Conservation (phyloP, 768 basidiomycete genomes). For the Hemileccinum impolitum region DNA sequence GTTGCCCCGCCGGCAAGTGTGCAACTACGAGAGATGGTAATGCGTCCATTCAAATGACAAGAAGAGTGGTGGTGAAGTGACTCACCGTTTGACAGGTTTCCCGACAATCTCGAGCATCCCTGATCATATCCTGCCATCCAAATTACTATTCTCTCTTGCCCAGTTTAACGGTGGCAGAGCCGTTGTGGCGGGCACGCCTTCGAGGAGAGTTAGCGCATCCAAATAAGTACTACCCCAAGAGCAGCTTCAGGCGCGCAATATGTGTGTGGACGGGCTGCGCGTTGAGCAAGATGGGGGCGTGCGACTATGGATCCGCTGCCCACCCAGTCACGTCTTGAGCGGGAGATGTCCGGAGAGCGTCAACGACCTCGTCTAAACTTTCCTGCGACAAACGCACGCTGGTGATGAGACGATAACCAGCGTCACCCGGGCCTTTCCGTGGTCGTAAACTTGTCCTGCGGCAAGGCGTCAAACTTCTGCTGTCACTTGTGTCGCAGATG, state of each 20-base stretch:
- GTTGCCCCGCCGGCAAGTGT: too few species aligned
- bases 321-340: neutral
- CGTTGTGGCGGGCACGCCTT: constrained; percentile 68
- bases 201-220: constrained; percentile 71
- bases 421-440: too few species aligned
- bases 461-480: too few species aligned
- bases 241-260: constrained; percentile 69
- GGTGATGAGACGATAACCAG: too few species aligned
- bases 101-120: constrained; percentile 73
- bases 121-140: constrained; percentile 66
- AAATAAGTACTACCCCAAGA: constrained; percentile 76
- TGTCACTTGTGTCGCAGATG: too few species aligned
- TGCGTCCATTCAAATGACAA: neutral
- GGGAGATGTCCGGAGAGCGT: too few species aligned
- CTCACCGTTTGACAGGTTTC: constrained; percentile 78
- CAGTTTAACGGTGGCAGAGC: constrained; percentile 37
- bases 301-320: constrained; percentile 23
- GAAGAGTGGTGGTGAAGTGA: constrained; percentile 4
- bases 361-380: constrained; percentile 69
- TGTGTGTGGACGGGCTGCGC: constrained; percentile 63
- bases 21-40: constrained; percentile 45
- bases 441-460: too few species aligned
- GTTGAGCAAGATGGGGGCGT: constrained; percentile 32
- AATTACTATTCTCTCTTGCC: constrained; percentile 37
- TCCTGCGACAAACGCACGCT: constrained; percentile 89